Percentiles rank a stretch among this genome's conserved stretches.
These are phyloP conservation scores for Eucalyptus regnans DNA, from an alignment of 345 rosid species.

Conservation along the genomic window DNA sequence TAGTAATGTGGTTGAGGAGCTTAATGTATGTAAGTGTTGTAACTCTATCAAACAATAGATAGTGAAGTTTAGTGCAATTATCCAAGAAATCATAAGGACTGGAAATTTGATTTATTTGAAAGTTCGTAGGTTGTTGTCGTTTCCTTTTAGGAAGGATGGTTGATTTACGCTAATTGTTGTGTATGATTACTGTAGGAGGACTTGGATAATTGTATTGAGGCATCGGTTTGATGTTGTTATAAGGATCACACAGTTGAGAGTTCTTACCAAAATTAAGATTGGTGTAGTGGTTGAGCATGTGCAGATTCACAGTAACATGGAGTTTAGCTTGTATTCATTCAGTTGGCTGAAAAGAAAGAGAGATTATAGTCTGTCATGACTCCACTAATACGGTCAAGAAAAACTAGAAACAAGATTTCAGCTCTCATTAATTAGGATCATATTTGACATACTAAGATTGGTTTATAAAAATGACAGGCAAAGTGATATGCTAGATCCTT, in stretches of 20 bases:
- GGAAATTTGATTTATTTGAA: neutral
- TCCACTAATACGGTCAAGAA: neutral
- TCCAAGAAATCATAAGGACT: neutral
- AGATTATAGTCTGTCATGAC: neutral
- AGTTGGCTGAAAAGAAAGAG: neutral
- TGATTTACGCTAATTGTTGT: neutral
- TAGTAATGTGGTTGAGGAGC: neutral
- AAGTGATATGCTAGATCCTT: neutral
- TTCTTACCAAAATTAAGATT: neutral
- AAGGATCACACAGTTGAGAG: neutral
- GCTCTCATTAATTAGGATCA: neutral
- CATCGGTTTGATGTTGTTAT: neutral
- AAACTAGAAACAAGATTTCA: neutral
- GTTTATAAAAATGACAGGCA: neutral
- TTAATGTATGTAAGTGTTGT: neutral
- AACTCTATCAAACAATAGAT: neutral
- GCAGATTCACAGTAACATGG: neutral
- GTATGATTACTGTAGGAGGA: neutral
- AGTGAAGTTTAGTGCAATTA: neutral
- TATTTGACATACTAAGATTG: neutral
- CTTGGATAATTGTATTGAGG: neutral
- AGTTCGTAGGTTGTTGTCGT: accelerated
- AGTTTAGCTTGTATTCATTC: neutral
- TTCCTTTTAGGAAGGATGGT: neutral
- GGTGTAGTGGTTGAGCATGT: neutral